Conservation (phyloP, 2,329 filamentous ascomycete species). For the Colletotrichum spinosum region DNA sequence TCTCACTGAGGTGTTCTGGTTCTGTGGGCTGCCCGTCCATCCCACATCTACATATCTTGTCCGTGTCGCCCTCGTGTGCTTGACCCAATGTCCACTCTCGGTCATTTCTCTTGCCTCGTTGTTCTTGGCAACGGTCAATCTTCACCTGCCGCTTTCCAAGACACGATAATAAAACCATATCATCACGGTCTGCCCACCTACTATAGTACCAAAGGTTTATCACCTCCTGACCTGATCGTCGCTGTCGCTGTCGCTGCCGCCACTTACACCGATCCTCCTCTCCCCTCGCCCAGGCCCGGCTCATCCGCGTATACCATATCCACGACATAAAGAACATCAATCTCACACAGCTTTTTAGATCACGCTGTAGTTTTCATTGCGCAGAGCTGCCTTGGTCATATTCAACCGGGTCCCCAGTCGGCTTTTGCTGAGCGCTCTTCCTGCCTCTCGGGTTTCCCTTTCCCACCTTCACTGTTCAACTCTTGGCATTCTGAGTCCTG, state of each 20-base stretch:
- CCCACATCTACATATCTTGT: slow-evolving; percentile 33
- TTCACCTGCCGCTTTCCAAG: not conserved
- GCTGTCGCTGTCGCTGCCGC: not conserved
- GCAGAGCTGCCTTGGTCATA: slow-evolving; percentile 2
- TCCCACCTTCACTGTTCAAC: too few relatives aligned
- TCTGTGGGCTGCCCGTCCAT: slow-evolving; percentile 1
- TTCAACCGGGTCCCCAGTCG: not conserved
- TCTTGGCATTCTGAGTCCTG: slow-evolving; percentile 23
- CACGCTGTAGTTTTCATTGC: slow-evolving; percentile 7
- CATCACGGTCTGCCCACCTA: not conserved
- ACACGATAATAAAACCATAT: not conserved
- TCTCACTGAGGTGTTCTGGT: too few relatives aligned
- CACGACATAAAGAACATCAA: not conserved
- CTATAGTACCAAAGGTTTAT: too few relatives aligned
- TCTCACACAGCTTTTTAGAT: too few relatives aligned
- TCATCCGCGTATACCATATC: not conserved
- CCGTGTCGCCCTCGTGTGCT: slow-evolving; percentile 22
- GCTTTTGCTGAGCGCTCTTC: not conserved
- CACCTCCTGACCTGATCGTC: not conserved
- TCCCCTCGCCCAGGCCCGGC: not conserved
- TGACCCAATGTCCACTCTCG: slow-evolving; percentile 16
- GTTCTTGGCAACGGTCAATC: slow-evolving; percentile 27
- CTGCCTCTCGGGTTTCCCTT: slow-evolving; percentile 2
- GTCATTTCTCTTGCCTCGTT: slow-evolving; percentile 4
- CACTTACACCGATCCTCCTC: slow-evolving; percentile 9